Evolutionary conservation across 2,329 filamentous ascomycete species (phyloP), one percentile per base, ranked within the genome.

Genomic region (Dactylonectria macrodidyma): DNA sequence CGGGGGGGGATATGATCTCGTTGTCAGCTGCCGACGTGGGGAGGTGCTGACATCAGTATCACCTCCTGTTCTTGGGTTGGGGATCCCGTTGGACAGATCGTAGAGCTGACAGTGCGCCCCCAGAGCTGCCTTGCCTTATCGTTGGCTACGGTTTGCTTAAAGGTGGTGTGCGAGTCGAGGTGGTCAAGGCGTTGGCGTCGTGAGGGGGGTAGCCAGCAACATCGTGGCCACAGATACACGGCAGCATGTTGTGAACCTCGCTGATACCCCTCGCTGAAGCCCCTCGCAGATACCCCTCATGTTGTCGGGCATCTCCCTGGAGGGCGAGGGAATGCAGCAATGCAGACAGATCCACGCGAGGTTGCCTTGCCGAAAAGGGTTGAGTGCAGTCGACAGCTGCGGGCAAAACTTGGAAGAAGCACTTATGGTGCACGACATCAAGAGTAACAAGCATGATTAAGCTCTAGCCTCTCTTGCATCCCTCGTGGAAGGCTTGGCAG

Each of bases 1-100:
- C 68, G 69, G 67, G 50, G 66, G 69, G 67, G 50, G 66, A 74
- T 68, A 62, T 58, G 61, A 61, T 65, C 66, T 74, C 63, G 56
- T 66, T 67, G 64, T 57, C 59, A 44, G 60, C 62, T 70, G 61
- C 67, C 47, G 55, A 24, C 54, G 59, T 71, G 66, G 62, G 67
- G 65, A 74, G 68, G 22, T 71, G 57, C 67, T 74, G 72, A 75
- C 74, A 74, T 72, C 70, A 75, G 55, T 58, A 65, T 64, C 66
- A 69, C 57, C 61, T 58, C 52, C 62, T 34, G 51, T 57, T 58
- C 64, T 62, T 72, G 65, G 67, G 63, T 65, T 48, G 61, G 62
- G 62, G 33, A 66, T 30, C 60, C 52, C 58, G 38, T 36, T 47
- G 65, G 65, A 62, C 64, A 57, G 70, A 60, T 51, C 69, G 60